These are phyloP conservation scores for Scedosporium aurantiacum DNA, from an alignment of 2,329 filamentous ascomycete species.

Conservation along the genomic window DNA sequence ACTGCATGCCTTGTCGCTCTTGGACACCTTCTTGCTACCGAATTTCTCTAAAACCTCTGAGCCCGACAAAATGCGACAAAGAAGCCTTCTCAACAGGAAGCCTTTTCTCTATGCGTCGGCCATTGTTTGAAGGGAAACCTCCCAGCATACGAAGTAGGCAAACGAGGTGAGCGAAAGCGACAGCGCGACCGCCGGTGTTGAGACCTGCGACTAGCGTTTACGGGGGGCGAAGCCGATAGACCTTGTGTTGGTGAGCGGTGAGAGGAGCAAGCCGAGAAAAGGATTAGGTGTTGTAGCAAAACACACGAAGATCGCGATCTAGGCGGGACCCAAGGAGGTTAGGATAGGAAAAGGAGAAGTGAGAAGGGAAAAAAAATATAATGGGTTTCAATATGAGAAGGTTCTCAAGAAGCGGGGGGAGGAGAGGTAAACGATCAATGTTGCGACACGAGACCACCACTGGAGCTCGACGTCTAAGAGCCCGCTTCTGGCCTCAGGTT, in stretches of 20 bases:
- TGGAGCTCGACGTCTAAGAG: slow-evolving; percentile 1
- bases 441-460: slow-evolving; percentile 8
- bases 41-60: neutral
- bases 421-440: neutral
- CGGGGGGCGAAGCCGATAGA: neutral
- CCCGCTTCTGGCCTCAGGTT: slow-evolving; percentile 6
- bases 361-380: neutral
- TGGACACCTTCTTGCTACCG: neutral
- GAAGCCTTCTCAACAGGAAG: neutral
- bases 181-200: neutral
- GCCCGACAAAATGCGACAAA: neutral
- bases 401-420: slow-evolving; percentile 6
- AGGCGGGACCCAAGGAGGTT: neutral
- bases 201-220: neutral
- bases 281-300: neutral
- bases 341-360: neutral
- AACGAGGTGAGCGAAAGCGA: neutral
- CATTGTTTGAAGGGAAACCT: neutral
- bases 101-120: slow-evolving; percentile 1
- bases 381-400: neutral
- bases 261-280: neutral
- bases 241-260: neutral
- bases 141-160: neutral
- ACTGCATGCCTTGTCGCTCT: neutral
- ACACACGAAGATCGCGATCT: neutral